Conservation (phyloP, 2,329 filamentous ascomycete species). For the Colletotrichum sp. region DNA sequence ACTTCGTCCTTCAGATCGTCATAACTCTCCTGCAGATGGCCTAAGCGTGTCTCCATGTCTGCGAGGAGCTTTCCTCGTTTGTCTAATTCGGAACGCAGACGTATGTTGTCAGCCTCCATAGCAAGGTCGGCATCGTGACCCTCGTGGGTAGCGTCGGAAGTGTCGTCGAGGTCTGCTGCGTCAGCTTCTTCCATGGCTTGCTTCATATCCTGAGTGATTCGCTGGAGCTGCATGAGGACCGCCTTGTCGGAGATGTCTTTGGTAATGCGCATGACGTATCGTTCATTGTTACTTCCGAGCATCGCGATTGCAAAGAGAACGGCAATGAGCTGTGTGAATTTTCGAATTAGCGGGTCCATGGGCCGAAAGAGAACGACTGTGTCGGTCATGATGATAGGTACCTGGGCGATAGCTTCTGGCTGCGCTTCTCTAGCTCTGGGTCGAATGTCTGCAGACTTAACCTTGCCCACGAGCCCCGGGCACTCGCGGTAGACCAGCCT, state of each 20-base stretch:
- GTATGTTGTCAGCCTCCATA: constrained; percentile 59
- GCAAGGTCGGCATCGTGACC: constrained; percentile 59
- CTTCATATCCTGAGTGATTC: constrained; percentile 47
- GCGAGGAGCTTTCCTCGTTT: constrained; percentile 60
- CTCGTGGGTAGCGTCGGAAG: constrained; percentile 42
- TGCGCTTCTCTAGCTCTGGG: constrained; percentile 62
- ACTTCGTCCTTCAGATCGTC: constrained; percentile 70
- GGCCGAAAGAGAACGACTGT: neutral
- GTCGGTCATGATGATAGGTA: constrained; percentile 27
- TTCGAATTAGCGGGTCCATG: constrained; percentile 23
- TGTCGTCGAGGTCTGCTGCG: constrained; percentile 38
- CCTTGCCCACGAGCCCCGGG: constrained; percentile 54
- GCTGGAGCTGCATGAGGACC: constrained; percentile 49
- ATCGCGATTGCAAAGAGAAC: constrained; percentile 66
- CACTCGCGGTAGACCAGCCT: constrained; percentile 60
- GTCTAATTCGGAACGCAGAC: constrained; percentile 55
- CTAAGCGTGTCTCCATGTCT: constrained; percentile 62
- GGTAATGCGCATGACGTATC: constrained; percentile 53
- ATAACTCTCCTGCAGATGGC: constrained; percentile 64
- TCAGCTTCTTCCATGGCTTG: constrained; percentile 36
- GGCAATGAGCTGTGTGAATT: constrained; percentile 59
- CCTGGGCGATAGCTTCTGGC: constrained; percentile 57
- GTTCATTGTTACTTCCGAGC: constrained; percentile 59
- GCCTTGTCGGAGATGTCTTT: constrained; percentile 35
- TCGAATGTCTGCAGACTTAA: constrained; percentile 60